Evolutionary conservation across 2,329 filamentous ascomycete genomes (phyloP), one percentile per base, ranked within the genome.

Genomic region (Paraconiothyrium brasiliense): DNA sequence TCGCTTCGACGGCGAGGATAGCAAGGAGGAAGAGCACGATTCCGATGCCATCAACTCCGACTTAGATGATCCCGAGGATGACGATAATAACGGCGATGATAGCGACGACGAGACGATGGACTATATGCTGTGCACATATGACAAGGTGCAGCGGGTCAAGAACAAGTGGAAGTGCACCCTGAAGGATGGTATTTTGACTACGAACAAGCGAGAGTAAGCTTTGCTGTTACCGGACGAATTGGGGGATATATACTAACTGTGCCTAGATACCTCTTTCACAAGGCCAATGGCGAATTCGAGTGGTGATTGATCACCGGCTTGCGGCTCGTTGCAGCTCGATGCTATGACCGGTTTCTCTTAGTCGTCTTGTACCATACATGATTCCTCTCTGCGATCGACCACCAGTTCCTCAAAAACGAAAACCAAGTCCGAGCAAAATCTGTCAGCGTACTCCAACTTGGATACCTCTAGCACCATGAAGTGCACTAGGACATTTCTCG

Each of bases 21-120:
- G 87, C 6, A 87, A 88, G 48, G 87, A 86, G 48, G 76, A 81
- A 14, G 80, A 84, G 46, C 79, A 79, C 49, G 78, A 81, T 13
- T 94, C 97, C 67, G 94, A 97, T 77, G 95, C 94, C 1, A 99
- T 99, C 82, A 99, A 99, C 79, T 98, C 95, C 0, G 95, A 99
- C 72, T 88, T 99, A 3, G 95, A 99, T 76, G 95, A 99, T 75
- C 89, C 94, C 0, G 94, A 98, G 65, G 95, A 98, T 63, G 89
- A 92, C 11, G 81, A 88, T 55, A 67, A 92, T 34, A 93, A 95
- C 27, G 92, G 94, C 27, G 92, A 95, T 37, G 94, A 95, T 54
- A 92, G 93, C 14, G 93, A 96, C 62, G 94, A 97, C 47, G 87
- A 89, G 39, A 87, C 91, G 67, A 90, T 90, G 1, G 92, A 97